A percentile compares a stretch with the other conserved stretches of the same genome.
Conservation (phyloP, 2,329 filamentous ascomycete species). For the Harringtonia aguacate region DNA sequence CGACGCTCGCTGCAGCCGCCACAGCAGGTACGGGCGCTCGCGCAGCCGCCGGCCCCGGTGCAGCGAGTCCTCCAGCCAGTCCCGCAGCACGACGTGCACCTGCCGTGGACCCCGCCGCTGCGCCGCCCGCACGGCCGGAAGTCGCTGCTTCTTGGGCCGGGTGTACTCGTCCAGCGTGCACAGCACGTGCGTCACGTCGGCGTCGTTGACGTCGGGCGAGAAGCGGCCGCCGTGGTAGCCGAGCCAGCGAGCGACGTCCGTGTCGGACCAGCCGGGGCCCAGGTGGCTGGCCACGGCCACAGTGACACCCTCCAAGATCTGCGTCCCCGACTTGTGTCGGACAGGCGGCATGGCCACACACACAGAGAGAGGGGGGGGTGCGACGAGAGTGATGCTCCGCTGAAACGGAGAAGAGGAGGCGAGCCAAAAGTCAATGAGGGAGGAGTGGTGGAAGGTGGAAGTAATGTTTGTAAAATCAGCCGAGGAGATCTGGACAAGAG, state of each 20-base stretch:
- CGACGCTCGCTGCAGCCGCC: slow-evolving; percentile 7
- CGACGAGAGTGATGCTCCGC: too few relatives aligned
- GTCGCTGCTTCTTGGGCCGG: slow-evolving; percentile 1
- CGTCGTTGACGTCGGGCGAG: slow-evolving; percentile 33
- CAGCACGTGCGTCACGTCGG: slow-evolving; percentile 67
- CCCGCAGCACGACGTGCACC: slow-evolving; percentile 31
- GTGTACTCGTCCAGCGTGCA: slow-evolving; percentile 49
- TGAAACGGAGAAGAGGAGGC: too few relatives aligned
- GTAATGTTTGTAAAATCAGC: too few relatives aligned
- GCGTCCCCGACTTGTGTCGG: too few relatives aligned
- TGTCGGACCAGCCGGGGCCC: slow-evolving; percentile 30
- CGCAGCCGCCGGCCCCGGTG: slow-evolving; percentile 14
- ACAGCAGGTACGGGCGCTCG: slow-evolving; percentile 30
- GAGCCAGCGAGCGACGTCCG: slow-evolving; percentile 58
- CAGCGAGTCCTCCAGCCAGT: slow-evolving; percentile 43
- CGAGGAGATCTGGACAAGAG: too few relatives aligned
- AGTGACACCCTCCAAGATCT: slow-evolving; percentile 13
- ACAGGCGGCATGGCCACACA: too few relatives aligned
- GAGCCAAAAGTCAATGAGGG: too few relatives aligned
- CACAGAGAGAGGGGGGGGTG: too few relatives aligned
- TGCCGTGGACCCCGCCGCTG: neutral
- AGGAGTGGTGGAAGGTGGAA: too few relatives aligned
- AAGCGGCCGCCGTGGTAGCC: slow-evolving; percentile 49
- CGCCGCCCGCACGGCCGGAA: neutral
- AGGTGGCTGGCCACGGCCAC: slow-evolving; percentile 51